These are phyloP conservation scores for Trypanosoma lewisi DNA, from an alignment of 208 protist genomes.

Conservation along the genomic window DNA sequence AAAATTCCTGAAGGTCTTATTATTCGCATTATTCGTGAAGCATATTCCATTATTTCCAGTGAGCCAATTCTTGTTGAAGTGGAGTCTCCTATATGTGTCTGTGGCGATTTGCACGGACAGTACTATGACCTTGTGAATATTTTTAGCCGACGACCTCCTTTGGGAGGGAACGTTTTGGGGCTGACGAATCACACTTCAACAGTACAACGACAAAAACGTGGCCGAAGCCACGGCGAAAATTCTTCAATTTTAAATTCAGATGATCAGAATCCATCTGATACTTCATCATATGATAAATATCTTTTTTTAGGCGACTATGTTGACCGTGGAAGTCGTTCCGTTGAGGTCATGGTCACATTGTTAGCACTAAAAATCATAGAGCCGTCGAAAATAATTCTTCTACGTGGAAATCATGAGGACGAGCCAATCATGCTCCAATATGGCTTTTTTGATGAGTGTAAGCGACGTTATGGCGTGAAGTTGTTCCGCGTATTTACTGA, in stretches of 20 bases:
- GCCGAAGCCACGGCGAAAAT: constrained; percentile 6
- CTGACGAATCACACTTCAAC: constrained; percentile 10
- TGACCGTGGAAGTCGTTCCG: constrained; percentile 95
- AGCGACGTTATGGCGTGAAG: constrained; percentile 95
- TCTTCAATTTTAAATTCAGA: constrained; percentile 5
- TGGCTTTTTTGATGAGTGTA: constrained; percentile 99
- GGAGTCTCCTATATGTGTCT: constrained; percentile 92
- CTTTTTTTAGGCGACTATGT: constrained; percentile 94
- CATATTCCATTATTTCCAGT: constrained; percentile 48
- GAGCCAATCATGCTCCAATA: constrained; percentile 99
- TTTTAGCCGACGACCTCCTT: constrained; percentile 82
- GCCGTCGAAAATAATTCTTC: constrained; percentile 96
- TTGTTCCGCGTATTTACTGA: constrained; percentile 99
- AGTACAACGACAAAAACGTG: constrained; percentile 2
- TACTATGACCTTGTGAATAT: constrained; percentile 97
- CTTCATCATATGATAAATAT: constrained; percentile 94
- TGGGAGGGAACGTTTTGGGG: constrained; percentile 43
- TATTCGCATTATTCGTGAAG: constrained; percentile 53
- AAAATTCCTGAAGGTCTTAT: constrained; percentile 69
- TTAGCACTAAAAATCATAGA: constrained; percentile 97
- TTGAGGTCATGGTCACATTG: constrained; percentile 94
- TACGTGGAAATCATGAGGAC: constrained; percentile 99
- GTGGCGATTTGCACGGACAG: constrained; percentile 98
- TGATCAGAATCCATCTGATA: background rate
- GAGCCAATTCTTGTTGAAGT: constrained; percentile 75